Evolutionary conservation across 257 asterid species (phyloP).

Genomic region (Sherardia arvensis): DNA sequence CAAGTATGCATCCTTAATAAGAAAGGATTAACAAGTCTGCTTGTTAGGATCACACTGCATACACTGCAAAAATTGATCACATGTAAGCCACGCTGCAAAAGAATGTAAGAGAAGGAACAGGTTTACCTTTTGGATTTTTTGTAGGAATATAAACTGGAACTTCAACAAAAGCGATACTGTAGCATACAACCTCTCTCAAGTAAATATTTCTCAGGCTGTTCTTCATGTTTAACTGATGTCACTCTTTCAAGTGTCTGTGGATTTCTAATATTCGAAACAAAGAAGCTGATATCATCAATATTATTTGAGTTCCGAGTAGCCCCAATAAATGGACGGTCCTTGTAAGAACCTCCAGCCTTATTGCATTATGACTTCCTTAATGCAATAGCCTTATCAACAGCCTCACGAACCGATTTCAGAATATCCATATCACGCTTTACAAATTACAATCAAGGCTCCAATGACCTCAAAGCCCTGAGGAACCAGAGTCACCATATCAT

Average conservation of each 20-base stretch:
- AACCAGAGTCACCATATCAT: conserved; percentile 56
- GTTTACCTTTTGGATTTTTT: conserved; percentile 46
- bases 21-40: background rate
- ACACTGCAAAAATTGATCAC: background rate
- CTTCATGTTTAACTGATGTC: conserved; percentile 39
- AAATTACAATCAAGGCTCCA: conserved; percentile 70
- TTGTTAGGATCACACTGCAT: background rate
- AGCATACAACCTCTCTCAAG: conserved; percentile 68
- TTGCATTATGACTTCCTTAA: conserved; percentile 40
- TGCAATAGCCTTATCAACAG: conserved; percentile 40
- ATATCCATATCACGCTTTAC: conserved; percentile 24
- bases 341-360: conserved; percentile 15
- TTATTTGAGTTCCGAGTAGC: conserved; percentile 45
- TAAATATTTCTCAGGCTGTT: conserved; percentile 60
- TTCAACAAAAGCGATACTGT: conserved; percentile 57
- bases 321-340: conserved; percentile 40
- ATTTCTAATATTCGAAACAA: conserved; percentile 35
- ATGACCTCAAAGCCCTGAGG: conserved; percentile 77
- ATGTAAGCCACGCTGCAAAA: background rate
- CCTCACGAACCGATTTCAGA: conserved; percentile 35
- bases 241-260: conserved; percentile 31
- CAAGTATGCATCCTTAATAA: background rate
- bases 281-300: conserved; percentile 44
- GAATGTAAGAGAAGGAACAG: background rate
- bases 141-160: conserved; percentile 58